These are phyloP conservation scores for Pseudogymnoascus sp. DNA, from an alignment of 2,329 filamentous ascomycete genomes.

Conservation along the genomic window DNA sequence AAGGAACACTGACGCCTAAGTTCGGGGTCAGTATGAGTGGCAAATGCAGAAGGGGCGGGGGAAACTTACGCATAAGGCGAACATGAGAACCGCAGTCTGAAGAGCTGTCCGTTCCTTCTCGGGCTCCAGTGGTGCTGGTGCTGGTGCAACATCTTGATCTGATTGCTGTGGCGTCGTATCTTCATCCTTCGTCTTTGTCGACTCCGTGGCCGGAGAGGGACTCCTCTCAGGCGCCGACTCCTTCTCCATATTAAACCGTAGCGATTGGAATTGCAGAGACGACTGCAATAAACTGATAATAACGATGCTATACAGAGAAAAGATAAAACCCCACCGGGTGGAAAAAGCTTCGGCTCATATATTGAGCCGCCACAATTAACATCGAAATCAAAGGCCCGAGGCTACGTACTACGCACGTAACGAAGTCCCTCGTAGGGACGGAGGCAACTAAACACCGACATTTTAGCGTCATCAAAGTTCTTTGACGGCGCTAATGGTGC, in stretches of 20 bases:
- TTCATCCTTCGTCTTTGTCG: background rate
- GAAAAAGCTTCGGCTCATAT: background rate
- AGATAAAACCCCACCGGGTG: background rate
- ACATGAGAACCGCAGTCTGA: conserved; percentile 29
- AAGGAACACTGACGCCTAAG: conserved; percentile 19
- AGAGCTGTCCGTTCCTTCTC: conserved; percentile 28
- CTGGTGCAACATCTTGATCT: conserved; percentile 1
- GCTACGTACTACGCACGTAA: background rate
- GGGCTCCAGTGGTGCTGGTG: conserved; percentile 17
- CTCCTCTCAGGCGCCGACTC: background rate
- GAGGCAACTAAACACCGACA: background rate
- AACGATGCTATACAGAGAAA: background rate
- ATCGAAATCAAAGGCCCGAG: background rate
- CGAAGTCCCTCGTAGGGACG: background rate
- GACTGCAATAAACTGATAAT: no score
- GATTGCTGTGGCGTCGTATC: background rate
- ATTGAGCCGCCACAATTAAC: background rate
- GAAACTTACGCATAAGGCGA: conserved; percentile 28
- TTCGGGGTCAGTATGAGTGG: background rate
- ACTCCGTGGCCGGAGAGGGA: background rate
- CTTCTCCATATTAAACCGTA: background rate
- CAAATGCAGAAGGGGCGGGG: conserved; percentile 13
- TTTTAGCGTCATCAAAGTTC: background rate
- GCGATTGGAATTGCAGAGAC: background rate
- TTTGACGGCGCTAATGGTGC: background rate